These are phyloP conservation scores for Dendrobium huoshanense DNA, from an alignment of 106 monocot species.

Conservation along the genomic window DNA sequence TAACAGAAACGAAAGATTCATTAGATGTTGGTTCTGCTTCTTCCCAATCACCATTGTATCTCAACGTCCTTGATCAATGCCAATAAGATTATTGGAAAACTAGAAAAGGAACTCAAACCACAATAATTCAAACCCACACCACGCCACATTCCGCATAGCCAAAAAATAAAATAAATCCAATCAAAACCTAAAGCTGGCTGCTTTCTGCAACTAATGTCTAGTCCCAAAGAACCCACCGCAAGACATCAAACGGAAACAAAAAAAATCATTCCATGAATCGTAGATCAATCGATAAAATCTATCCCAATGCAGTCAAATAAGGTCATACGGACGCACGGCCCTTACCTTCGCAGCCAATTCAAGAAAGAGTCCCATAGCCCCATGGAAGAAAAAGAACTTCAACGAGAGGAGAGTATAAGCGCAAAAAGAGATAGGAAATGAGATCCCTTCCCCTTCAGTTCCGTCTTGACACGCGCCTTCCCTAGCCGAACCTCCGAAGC, in stretches of 20 bases:
- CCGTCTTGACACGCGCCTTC: slow-evolving; percentile 4
- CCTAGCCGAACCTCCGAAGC: background rate
- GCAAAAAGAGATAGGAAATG: background rate
- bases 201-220: background rate
- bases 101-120: background rate
- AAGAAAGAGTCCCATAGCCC: slow-evolving; percentile 76
- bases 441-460: background rate
- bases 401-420: no score
- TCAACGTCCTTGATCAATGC: background rate
- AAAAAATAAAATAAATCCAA: background rate
- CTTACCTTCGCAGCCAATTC: slow-evolving; percentile 79
- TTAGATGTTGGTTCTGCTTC: background rate
- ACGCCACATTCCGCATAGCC: background rate
- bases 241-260: background rate
- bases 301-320: background rate
- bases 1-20: no score
- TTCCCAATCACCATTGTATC: background rate
- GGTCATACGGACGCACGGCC: background rate
- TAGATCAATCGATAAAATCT: background rate
- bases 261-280: no score
- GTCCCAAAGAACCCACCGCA: background rate
- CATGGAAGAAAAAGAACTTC: slow-evolving; percentile 30
- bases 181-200: background rate
- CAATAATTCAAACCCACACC: background rate
- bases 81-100: background rate